phyloP scores from a whole-genome alignment of 306 rosid species.

The Malus sylvestris region DNA sequence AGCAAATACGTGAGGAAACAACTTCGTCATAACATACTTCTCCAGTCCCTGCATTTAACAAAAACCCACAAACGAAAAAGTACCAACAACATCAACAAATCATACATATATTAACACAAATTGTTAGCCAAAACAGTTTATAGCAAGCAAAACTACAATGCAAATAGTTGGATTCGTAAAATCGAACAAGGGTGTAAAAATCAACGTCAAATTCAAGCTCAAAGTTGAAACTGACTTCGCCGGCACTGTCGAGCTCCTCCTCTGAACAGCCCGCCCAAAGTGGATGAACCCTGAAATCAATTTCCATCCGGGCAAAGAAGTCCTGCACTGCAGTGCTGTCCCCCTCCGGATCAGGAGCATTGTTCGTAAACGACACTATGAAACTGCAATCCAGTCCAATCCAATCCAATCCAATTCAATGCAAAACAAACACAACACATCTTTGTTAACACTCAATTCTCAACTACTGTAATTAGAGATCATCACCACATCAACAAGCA shows the following conservation, averaged over 20 bases:
- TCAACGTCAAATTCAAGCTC: neutral
- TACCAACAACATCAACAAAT: conserved; percentile 14
- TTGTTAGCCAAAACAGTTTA: neutral
- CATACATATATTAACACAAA: neutral
- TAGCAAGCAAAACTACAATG: neutral
- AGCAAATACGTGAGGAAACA: conserved; percentile 91
- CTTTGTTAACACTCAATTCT: neutral
- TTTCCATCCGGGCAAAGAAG: conserved; percentile 79
- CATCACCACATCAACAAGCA: neutral
- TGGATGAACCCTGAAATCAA: conserved; percentile 89
- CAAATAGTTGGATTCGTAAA: neutral
- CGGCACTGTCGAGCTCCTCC: conserved; percentile 94
- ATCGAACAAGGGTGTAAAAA: neutral
- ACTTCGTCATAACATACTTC: conserved; percentile 99
- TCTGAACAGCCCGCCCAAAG: conserved; percentile 95
- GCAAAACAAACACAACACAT: neutral
- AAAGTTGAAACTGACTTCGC: conserved; percentile 61
- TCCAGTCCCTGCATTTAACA: conserved; percentile 77
- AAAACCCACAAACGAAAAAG: conserved; percentile 17
- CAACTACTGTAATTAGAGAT: neutral
- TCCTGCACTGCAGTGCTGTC: conserved; percentile 76
- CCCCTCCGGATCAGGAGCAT: conserved; percentile 82
- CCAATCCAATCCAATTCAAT: neutral
- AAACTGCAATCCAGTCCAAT: conserved; percentile 49
- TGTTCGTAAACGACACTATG: conserved; percentile 77